Conservation (phyloP, 2,329 filamentous ascomycete genomes). For the Paradendryphiella salina region DNA sequence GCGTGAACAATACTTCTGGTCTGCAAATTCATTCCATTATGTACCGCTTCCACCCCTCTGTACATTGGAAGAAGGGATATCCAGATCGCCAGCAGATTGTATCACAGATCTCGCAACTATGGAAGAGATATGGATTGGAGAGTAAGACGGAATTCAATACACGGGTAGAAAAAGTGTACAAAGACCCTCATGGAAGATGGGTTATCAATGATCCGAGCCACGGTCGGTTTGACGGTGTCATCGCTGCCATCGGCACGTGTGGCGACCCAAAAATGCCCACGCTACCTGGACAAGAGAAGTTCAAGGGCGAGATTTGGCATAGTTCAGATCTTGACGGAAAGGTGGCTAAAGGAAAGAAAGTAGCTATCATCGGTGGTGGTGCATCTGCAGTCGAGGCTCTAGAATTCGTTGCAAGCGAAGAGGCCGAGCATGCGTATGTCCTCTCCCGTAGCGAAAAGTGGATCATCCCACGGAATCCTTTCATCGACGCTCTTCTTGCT, state of each 20-base stretch:
- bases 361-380: constrained; percentile 76
- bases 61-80: constrained; percentile 75
- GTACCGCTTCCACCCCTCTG: constrained; percentile 84
- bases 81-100: constrained; percentile 76
- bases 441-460: constrained; percentile 80
- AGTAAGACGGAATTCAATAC: constrained; percentile 72
- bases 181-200: constrained; percentile 71
- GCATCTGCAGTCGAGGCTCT: constrained; percentile 81
- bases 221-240: constrained; percentile 76
- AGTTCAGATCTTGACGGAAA: constrained; percentile 75
- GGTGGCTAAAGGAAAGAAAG: constrained; percentile 71
- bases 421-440: constrained; percentile 70
- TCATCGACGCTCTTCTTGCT: constrained; percentile 73
- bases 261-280: constrained; percentile 75
- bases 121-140: constrained; percentile 74
- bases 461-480: constrained; percentile 80
- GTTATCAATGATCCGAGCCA: constrained; percentile 72
- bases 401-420: constrained; percentile 71
- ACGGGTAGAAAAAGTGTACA: constrained; percentile 68
- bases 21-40: constrained; percentile 84
- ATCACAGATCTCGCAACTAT: constrained; percentile 69
- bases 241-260: constrained; percentile 79
- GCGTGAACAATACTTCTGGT: constrained; percentile 79
- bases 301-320: constrained; percentile 73
- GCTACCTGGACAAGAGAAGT: constrained; percentile 70